Conservation (phyloP, 331 rosid genomes). For the Acacia concinna region DNA sequence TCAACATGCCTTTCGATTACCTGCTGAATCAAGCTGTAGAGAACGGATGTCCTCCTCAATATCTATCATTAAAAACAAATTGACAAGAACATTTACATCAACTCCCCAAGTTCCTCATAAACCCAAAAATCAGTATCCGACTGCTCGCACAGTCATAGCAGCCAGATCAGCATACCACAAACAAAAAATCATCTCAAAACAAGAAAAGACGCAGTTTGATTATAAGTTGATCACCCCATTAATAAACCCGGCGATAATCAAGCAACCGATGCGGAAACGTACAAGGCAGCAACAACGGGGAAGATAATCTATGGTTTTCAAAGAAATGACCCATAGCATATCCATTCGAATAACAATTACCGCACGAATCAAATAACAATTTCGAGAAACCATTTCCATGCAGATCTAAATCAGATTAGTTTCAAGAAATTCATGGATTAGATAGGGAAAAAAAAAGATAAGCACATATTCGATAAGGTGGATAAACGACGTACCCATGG, state of each 20-base stretch:
- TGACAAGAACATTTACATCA: conserved; percentile 22
- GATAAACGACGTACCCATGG: conserved; percentile 38
- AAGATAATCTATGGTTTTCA: not conserved
- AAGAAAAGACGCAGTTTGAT: not conserved
- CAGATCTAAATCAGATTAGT: conserved; percentile 35
- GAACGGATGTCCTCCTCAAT: conserved; percentile 92
- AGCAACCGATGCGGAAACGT: not conserved
- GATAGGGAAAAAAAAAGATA: not conserved
- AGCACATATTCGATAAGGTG: not conserved
- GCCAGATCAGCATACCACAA: not conserved
- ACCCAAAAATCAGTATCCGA: not conserved
- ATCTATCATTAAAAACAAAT: conserved; percentile 54
- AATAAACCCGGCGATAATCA: not conserved
- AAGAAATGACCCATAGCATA: not conserved
- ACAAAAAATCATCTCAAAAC: not conserved
- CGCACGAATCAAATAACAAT: not conserved
- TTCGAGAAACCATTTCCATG: not conserved
- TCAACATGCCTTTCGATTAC: conserved; percentile 41
- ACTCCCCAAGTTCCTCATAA: conserved; percentile 30
- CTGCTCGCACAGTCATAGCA: not conserved
- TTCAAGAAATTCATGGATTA: not conserved
- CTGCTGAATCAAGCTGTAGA: conserved; percentile 85
- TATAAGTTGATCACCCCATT: not conserved
- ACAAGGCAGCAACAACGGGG: not conserved
- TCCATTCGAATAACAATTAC: not conserved